Evolutionary conservation across 2,329 filamentous ascomycete genomes (phyloP).

Genomic region (Sordariomycetes sp.): DNA sequence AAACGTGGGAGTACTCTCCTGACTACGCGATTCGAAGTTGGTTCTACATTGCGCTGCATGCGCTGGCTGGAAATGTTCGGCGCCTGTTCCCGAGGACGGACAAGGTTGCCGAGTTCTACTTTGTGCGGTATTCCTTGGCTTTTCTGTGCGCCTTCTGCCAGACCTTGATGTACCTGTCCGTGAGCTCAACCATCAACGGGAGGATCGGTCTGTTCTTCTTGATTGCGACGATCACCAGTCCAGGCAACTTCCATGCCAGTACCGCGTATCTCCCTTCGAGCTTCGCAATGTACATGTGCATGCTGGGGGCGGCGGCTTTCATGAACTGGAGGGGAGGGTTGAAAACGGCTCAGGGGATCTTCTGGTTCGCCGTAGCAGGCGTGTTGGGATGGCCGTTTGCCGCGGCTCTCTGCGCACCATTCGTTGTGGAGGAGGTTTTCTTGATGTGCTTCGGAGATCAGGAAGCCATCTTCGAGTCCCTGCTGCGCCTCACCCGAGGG

Average conservation of each 20-base stretch:
- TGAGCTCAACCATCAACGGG: constrained; percentile 69
- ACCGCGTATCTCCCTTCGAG: constrained; percentile 83
- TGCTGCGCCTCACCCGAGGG: constrained; percentile 58
- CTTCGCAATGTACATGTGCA: constrained; percentile 92
- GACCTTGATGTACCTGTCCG: constrained; percentile 68
- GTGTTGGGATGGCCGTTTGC: constrained; percentile 94
- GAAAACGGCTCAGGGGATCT: constrained; percentile 74
- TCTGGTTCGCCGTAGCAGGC: constrained; percentile 82
- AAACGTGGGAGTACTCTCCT: constrained; percentile 98
- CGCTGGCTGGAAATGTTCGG: constrained; percentile 57
- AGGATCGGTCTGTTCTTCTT: constrained; percentile 81
- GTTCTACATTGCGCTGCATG: constrained; percentile 79
- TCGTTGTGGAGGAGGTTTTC: constrained; percentile 67
- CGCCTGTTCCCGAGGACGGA: constrained; percentile 52
- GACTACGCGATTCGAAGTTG: constrained; percentile 92
- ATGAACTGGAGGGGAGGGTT: constrained; percentile 80
- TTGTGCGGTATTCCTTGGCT: constrained; percentile 67
- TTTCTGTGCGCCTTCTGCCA: constrained; percentile 73
- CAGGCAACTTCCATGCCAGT: constrained; percentile 90
- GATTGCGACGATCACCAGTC: constrained; percentile 65
- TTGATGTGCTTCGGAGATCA: constrained; percentile 43
- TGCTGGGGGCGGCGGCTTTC: constrained; percentile 79
- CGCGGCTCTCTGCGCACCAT: constrained; percentile 70
- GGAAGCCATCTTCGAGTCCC: constrained; percentile 49
- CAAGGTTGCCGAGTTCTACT: constrained; percentile 76